These are phyloP conservation scores for Fusarium sp. DNA, from an alignment of 2,329 filamentous ascomycete genomes.

Conservation along the genomic window DNA sequence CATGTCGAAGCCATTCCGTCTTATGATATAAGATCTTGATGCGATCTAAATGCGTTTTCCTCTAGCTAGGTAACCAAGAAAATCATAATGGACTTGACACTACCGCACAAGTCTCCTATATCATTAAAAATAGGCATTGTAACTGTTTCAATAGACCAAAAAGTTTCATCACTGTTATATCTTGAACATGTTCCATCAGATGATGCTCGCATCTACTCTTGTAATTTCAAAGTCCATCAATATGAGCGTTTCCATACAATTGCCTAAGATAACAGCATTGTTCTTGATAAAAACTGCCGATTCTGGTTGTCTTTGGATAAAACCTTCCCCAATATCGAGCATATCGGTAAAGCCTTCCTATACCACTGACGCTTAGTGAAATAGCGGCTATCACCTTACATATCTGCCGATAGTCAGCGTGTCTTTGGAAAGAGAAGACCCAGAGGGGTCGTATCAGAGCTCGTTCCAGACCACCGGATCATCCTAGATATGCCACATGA, in stretches of 20 bases:
- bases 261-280: too few relatives aligned
- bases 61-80: background rate
- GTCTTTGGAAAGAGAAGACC: background rate
- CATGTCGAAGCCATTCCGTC: background rate
- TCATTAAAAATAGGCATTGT: background rate
- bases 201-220: too few relatives aligned
- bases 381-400: accelerated
- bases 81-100: background rate
- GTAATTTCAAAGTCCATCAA: too few relatives aligned
- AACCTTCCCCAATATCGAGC: too few relatives aligned
- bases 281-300: too few relatives aligned
- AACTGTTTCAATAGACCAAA: too few relatives aligned
- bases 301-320: too few relatives aligned
- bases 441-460: slow-evolving; percentile 2
- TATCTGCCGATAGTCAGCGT: too few relatives aligned
- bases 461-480: background rate
- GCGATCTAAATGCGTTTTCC: background rate
- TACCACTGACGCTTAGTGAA: too few relatives aligned
- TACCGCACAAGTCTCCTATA: background rate
- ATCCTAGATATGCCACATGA: background rate
- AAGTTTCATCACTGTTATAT: too few relatives aligned
- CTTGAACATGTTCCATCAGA: too few relatives aligned
- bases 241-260: too few relatives aligned
- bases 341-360: background rate
- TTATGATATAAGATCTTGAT: background rate